phyloP scores from a whole-genome alignment of 1,284 basidiomycete genomes.

The Mixia osmundae region DNA sequence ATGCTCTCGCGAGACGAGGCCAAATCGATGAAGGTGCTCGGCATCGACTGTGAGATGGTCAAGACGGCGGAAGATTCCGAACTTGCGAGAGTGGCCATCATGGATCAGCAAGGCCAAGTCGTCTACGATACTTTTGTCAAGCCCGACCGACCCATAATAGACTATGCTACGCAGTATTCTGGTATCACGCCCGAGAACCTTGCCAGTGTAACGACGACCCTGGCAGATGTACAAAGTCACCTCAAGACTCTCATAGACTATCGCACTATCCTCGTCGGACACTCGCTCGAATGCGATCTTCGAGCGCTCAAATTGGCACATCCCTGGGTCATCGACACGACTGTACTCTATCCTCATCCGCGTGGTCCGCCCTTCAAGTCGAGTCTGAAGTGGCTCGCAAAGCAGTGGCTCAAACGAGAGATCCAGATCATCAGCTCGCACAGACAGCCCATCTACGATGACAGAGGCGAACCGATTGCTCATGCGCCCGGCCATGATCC shows the following conservation, averaged over 20 bases:
- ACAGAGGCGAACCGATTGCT: conserved; percentile 10
- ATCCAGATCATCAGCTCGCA: too few species aligned
- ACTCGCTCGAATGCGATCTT: conserved; percentile 77
- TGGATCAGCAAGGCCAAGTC: conserved; percentile 44
- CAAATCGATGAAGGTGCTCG: conserved; percentile 20
- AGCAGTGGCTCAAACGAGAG: conserved; percentile 62
- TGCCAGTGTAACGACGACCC: conserved; percentile 40
- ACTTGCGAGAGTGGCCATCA: conserved; percentile 54
- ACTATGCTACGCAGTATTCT: conserved; percentile 79
- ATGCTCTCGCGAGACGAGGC: conserved; percentile 13
- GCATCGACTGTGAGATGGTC: conserved; percentile 85
- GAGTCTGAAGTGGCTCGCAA: conserved; percentile 70
- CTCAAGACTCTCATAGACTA: conserved; percentile 29
- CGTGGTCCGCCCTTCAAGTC: conserved; percentile 73
- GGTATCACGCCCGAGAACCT: conserved; percentile 61
- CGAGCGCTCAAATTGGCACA: conserved; percentile 52
- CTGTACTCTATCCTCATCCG: conserved; percentile 65
- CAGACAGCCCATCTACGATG: neutral
- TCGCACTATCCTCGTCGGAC: conserved; percentile 66
- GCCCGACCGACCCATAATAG: conserved; percentile 49
- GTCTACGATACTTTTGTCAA: conserved; percentile 69
- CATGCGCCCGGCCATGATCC: conserved; percentile 67
- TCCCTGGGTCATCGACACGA: conserved; percentile 62
- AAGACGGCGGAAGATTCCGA: conserved; percentile 60
- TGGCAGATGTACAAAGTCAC: conserved; percentile 46